Percentiles rank a stretch among this genome's conserved stretches.
phyloP scores from a whole-genome alignment of 148 eudicot genomes.

The Limonium bicolor region DNA sequence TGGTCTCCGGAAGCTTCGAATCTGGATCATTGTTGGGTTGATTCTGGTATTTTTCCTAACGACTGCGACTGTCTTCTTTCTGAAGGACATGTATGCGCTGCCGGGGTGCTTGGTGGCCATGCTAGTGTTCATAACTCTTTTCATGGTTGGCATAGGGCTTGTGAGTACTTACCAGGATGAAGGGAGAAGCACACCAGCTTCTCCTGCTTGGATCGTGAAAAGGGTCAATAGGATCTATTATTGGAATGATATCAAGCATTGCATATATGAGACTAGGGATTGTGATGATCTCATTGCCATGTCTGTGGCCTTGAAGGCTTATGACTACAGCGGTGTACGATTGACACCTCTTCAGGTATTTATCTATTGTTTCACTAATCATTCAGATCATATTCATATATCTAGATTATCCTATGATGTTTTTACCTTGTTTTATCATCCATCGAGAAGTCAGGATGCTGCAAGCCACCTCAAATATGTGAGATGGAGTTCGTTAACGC shows the following conservation, averaged over 20 bases:
- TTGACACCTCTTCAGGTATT: slow-evolving; percentile 27
- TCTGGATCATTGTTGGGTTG: slow-evolving; percentile 10
- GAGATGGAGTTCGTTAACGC: slow-evolving; percentile 24
- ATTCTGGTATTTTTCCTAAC: slow-evolving; percentile 11
- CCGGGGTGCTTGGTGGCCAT: slow-evolving; percentile 9
- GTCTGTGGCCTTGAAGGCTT: slow-evolving; percentile 8
- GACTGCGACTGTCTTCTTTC: slow-evolving; percentile 6
- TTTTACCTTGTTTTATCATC: neutral
- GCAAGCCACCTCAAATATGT: slow-evolving; percentile 22
- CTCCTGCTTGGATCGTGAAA: slow-evolving; percentile 13
- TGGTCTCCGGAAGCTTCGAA: slow-evolving; percentile 6
- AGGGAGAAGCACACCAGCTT: slow-evolving; percentile 12
- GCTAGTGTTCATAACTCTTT: slow-evolving; percentile 5
- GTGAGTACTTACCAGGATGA: slow-evolving; percentile 11
- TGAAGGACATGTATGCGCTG: slow-evolving; percentile 6
- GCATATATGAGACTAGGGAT: slow-evolving; percentile 17
- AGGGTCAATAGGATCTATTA: slow-evolving; percentile 3
- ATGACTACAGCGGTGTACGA: slow-evolving; percentile 11
- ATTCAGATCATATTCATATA: neutral
- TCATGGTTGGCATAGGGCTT: slow-evolving; percentile 13
- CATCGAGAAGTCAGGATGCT: slow-evolving; percentile 20
- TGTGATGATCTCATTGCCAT: slow-evolving; percentile 15
- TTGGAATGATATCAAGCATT: slow-evolving; percentile 27
- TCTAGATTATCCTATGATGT: neutral
- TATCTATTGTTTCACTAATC: neutral